Evolutionary conservation across 768 basidiomycete species (phyloP).

Genomic region (Brasilioporus rufonigricans): DNA sequence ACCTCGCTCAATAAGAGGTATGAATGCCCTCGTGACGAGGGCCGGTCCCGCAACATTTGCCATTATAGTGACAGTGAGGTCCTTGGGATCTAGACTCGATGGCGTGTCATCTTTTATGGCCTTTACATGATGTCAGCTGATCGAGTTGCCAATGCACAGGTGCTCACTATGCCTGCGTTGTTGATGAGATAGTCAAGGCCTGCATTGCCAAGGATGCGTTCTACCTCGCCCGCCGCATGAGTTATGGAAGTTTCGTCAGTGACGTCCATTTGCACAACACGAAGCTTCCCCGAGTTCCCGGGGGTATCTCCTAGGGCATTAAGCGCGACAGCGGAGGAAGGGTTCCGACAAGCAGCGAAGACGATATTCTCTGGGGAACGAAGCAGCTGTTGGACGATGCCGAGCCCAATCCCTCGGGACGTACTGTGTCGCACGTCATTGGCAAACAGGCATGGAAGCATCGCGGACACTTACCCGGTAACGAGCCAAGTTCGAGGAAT

Average conservation of each 20-base stretch:
- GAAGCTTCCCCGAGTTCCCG: slow-evolving; percentile 12
- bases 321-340: neutral
- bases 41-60: slow-evolving; percentile 35
- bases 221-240: slow-evolving; percentile 17
- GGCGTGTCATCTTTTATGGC: slow-evolving; percentile 24
- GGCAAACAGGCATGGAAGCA: neutral
- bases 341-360: slow-evolving; percentile 7
- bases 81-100: slow-evolving; percentile 19
- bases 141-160: too few species aligned
- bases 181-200: slow-evolving; percentile 42
- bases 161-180: slow-evolving; percentile 37
- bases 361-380: slow-evolving; percentile 2
- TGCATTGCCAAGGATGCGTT: slow-evolving; percentile 5
- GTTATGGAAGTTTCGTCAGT: slow-evolving; percentile 29
- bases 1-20: slow-evolving; percentile 33
- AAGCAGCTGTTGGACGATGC: slow-evolving; percentile 2
- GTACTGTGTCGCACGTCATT: neutral
- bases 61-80: slow-evolving; percentile 23
- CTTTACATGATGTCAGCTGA: slow-evolving; percentile 7
- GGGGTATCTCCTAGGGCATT: neutral
- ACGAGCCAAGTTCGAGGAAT: slow-evolving; percentile 8
- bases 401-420: slow-evolving; percentile 10
- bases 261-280: slow-evolving; percentile 35
- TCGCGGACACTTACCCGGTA: slow-evolving; percentile 4
- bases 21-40: slow-evolving; percentile 33